Evolutionary conservation across 2,329 filamentous ascomycete species (phyloP).

Genomic region (Berkeleyomyces rouxiae): DNA sequence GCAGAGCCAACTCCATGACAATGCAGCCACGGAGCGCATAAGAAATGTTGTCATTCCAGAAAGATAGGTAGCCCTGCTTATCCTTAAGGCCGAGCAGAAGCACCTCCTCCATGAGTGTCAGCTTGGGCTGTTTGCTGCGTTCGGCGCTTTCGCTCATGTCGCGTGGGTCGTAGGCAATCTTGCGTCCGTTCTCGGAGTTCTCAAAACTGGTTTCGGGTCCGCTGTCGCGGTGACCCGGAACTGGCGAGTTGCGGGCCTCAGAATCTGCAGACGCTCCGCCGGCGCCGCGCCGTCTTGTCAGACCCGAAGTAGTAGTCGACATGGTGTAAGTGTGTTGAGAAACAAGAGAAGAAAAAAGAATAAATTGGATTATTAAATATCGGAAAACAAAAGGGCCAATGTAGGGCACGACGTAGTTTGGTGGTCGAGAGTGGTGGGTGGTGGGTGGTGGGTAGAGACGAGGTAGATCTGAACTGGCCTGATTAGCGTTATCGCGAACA

Average conservation of each 20-base stretch:
- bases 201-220: conserved; percentile 74
- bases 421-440: not conserved
- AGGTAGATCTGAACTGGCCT: not conserved
- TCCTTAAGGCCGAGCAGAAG: conserved; percentile 91
- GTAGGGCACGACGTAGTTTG: not conserved
- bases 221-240: conserved; percentile 40
- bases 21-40: conserved; percentile 96
- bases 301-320: conserved; percentile 26
- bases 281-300: conserved; percentile 53
- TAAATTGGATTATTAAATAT: not conserved
- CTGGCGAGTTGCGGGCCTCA: conserved; percentile 21
- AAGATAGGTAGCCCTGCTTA: conserved; percentile 95
- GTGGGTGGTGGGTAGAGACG: not conserved
- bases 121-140: conserved; percentile 91
- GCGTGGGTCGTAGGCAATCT: conserved; percentile 92
- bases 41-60: conserved; percentile 99
- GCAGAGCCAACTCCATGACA: conserved; percentile 90
- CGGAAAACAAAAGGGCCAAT: not conserved
- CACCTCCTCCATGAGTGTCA: conserved; percentile 98
- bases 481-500: not conserved
- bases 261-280: conserved; percentile 41
- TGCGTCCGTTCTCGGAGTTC: conserved; percentile 87
- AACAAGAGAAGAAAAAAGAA: not conserved
- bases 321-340: not conserved
- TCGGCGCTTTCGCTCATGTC: conserved; percentile 96